Evolutionary conservation across 2,329 filamentous ascomycete genomes (phyloP).

Genomic region (Teratosphaeriaceae sp.): DNA sequence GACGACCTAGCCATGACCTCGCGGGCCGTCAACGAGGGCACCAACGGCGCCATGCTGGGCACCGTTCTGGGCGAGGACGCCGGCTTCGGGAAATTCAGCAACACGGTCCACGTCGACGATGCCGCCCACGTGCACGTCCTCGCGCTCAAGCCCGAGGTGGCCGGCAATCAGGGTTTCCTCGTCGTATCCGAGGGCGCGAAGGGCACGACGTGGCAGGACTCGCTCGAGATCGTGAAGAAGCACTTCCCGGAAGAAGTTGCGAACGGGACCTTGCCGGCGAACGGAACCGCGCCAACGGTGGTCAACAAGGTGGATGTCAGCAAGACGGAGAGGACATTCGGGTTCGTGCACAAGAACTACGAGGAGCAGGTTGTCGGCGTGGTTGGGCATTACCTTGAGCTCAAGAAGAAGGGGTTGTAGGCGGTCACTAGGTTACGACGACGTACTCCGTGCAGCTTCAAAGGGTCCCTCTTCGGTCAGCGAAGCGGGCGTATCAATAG

Average conservation of each 20-base stretch:
- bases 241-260: conserved; percentile 13
- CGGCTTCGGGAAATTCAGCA: neutral
- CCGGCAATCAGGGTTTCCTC: conserved; percentile 17
- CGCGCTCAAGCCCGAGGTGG: conserved; percentile 16
- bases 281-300: conserved; percentile 3
- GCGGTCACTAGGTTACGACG: too few species aligned
- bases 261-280: conserved; percentile 10
- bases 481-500: too few species aligned
- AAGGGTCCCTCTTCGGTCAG: too few species aligned
- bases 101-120: conserved; percentile 25
- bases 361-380: conserved; percentile 9
- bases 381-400: neutral
- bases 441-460: too few species aligned
- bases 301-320: conserved; percentile 6
- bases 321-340: conserved; percentile 15
- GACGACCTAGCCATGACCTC: conserved; percentile 17
- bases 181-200: conserved; percentile 10
- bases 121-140: conserved; percentile 27
- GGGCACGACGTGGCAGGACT: conserved; percentile 14
- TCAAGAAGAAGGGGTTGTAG: neutral
- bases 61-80: neutral
- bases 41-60: neutral
- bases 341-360: neutral
- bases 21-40: neutral
- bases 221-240: conserved; percentile 10